Evolutionary conservation across 345 rosid species (phyloP), one percentile per base, ranked within the genome.

Genomic region (Gossypium arboreum): DNA sequence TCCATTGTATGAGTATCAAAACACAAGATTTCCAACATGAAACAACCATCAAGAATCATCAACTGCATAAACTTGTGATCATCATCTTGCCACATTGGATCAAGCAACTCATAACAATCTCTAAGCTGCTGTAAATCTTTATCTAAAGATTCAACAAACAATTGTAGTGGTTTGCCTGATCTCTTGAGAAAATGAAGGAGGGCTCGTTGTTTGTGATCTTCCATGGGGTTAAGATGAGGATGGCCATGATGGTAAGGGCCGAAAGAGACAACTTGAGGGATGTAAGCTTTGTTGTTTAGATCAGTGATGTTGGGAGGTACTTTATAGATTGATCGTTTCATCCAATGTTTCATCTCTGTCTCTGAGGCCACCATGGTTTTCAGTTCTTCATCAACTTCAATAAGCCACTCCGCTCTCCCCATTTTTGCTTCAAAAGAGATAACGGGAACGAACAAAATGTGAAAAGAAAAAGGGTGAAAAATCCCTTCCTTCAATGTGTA

Each of bases 31-130:
- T 88, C 91, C 15, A 85, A 81, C 88, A 85, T 80, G 78, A 87
- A 87, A 57, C 84, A 87, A 2, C 91, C 86, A 55, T 87, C 91
- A 9, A 81, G 73, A 64, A 85, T 81, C 91, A 84, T 87, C 78
- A 87, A 20, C 65, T 76, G 75, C 71, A 87, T 71, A 62, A 85
- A 80, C 20, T 2, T 11, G 52, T 44, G 12, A 16, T 29, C 17
- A 1, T 77, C 58, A 1, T 77, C 48, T 7, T 68, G 59, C 87
- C 86, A 87, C 15, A 55, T 12, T 2, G 4, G 27, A 55, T 59
- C 78, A 47, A 85, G 79, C 17, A 57, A 72, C 34, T 78, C 79
- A 15, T 87, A 87, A 7, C 75, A 70, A 15, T 75, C 84, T 72
- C 59, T 76, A 13, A 87, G 41, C 27, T 68, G 64, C 44, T 72